These are phyloP conservation scores for Monosporascus sp. DNA, from an alignment of 2,329 filamentous ascomycete species.

Conservation along the genomic window DNA sequence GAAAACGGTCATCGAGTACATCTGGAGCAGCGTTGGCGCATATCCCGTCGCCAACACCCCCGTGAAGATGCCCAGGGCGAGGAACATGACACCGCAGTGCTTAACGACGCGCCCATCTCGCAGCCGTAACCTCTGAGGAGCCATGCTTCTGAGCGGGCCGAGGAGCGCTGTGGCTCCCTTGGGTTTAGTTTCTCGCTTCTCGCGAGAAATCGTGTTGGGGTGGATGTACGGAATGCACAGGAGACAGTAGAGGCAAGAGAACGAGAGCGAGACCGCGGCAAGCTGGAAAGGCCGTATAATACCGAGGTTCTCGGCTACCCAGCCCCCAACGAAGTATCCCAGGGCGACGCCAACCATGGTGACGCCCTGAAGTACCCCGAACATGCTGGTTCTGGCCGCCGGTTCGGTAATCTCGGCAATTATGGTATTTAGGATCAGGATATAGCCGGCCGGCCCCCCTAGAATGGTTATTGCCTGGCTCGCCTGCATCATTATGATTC, in stretches of 20 bases:
- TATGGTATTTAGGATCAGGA: conserved; percentile 62
- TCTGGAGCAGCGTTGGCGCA: conserved; percentile 17
- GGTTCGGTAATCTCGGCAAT: conserved; percentile 59
- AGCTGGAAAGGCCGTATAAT: conserved; percentile 18
- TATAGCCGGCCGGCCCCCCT: conserved; percentile 63
- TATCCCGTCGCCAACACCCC: conserved; percentile 18
- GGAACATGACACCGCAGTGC: conserved; percentile 15
- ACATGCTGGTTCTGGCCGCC: conserved; percentile 51
- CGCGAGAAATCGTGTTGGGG: conserved; percentile 11
- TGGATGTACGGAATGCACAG: conserved; percentile 17
- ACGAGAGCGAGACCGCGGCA: conserved; percentile 10
- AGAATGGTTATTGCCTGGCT: conserved; percentile 64
- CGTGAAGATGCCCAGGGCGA: conserved; percentile 16
- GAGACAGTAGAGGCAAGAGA: conserved; percentile 10
- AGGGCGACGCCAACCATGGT: conserved; percentile 16
- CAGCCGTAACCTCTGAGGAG: conserved; percentile 13
- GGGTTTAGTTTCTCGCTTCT: conserved; percentile 3
- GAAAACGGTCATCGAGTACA: conserved; percentile 19
- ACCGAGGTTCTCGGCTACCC: conserved; percentile 12
- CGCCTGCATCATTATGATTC: conserved; percentile 60
- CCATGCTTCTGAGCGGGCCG: conserved; percentile 9
- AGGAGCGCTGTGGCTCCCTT: conserved; percentile 12
- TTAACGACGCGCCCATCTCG: conserved; percentile 9
- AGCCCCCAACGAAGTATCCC: conserved; percentile 15
- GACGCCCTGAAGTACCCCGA: conserved; percentile 40